Percentiles rank a stretch among this genome's conserved stretches.
Evolutionary conservation across 495 filamentous ascomycete species (phyloP).

Genomic region (Trichoderma orchidacearum): DNA sequence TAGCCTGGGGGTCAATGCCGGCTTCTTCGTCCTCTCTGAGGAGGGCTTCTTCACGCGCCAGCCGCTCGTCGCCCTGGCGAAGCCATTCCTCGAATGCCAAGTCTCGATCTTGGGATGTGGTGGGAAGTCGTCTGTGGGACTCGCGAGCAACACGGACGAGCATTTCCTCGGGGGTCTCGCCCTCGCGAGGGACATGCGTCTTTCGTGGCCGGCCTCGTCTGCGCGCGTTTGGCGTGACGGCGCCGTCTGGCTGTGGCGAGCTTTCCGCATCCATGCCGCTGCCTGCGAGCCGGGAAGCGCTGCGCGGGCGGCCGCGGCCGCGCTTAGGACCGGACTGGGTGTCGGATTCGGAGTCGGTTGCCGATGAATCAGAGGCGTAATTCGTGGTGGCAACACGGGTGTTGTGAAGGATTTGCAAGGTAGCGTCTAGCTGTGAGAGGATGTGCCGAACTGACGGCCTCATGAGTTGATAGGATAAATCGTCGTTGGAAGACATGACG

Average conservation of each 20-base stretch:
- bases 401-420: conserved; percentile 54
- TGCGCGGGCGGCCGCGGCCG: conserved; percentile 9
- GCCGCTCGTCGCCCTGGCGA: neutral
- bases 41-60: neutral
- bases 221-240: neutral
- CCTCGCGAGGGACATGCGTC: conserved; percentile 19
- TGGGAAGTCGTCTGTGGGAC: conserved; percentile 11
- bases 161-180: conserved; percentile 29
- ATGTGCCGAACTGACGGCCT: conserved; percentile 51
- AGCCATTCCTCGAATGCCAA: neutral
- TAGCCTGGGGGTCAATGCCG: neutral
- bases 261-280: too few species aligned
- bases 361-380: conserved; percentile 19
- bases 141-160: conserved; percentile 23
- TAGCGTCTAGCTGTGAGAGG: conserved; percentile 47
- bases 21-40: conserved; percentile 1
- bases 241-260: neutral
- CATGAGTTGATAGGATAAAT: conserved; percentile 42
- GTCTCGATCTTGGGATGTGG: neutral
- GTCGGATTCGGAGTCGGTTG: conserved; percentile 17
- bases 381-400: conserved; percentile 31
- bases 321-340: conserved; percentile 3
- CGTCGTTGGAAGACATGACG: conserved; percentile 35
- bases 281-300: neutral
- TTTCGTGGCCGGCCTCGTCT: conserved; percentile 21